Evolutionary conservation across 2,329 filamentous ascomycete species (phyloP).

Genomic region (Hymenoscyphus scutula): DNA sequence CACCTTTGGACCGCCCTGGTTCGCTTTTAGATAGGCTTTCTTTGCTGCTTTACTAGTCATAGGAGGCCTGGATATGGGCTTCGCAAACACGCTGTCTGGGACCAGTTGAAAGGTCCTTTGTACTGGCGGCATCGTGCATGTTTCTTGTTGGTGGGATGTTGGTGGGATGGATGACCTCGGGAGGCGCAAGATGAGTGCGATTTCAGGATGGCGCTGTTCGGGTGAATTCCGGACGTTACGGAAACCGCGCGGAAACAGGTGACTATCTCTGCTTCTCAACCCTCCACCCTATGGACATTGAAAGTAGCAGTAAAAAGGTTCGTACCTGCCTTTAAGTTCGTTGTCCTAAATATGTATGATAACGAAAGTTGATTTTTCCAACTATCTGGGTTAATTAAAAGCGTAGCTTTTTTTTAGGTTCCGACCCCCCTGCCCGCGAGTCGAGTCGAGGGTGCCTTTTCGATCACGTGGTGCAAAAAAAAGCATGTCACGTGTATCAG

Average conservation of each 20-base stretch:
- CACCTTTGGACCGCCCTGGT: slow-evolving; percentile 39
- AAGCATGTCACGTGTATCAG: too few relatives aligned
- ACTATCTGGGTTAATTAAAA: too few relatives aligned
- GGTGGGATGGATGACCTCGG: not conserved
- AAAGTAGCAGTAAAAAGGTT: too few relatives aligned
- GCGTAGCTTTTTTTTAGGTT: too few relatives aligned
- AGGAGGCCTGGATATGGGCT: slow-evolving; percentile 35
- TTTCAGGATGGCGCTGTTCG: not conserved
- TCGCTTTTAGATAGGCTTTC: slow-evolving; percentile 46
- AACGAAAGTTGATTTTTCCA: too few relatives aligned
- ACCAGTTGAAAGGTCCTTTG: slow-evolving; percentile 46
- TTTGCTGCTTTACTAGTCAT: slow-evolving; percentile 52
- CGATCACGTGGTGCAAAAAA: too few relatives aligned
- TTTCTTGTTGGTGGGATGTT: slow-evolving; percentile 1
- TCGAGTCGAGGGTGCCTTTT: too few relatives aligned
- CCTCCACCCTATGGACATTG: too few relatives aligned
- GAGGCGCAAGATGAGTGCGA: not conserved
- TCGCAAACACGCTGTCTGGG: slow-evolving; percentile 36
- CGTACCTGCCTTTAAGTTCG: too few relatives aligned
- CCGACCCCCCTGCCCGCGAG: too few relatives aligned
- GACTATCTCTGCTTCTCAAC: too few relatives aligned
- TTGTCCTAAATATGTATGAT: too few relatives aligned
- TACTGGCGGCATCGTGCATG: slow-evolving; percentile 34
- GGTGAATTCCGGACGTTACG: not conserved
- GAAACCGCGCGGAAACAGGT: not conserved